Evolutionary conservation across 805 yeast genomes (phyloP).

Genomic region (Sugiyamaella boreocaroliniensis): DNA sequence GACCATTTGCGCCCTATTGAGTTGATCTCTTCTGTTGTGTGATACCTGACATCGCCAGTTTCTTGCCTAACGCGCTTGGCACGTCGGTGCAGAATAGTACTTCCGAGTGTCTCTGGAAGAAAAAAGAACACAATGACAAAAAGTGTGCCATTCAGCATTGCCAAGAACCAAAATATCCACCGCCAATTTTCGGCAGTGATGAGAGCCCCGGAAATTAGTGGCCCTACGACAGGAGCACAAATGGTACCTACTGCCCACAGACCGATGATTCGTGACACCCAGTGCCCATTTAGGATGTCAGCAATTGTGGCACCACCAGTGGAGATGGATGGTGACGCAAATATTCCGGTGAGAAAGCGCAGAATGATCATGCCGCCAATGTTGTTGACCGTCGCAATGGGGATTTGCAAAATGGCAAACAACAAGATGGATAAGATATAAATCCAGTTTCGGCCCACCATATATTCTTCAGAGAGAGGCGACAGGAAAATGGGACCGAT

Average conservation of each 20-base stretch:
- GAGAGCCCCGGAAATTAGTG: conserved; percentile 48
- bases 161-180: conserved; percentile 44
- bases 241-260: conserved; percentile 49
- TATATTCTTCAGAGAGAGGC: conserved; percentile 48
- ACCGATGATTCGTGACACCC: conserved; percentile 42
- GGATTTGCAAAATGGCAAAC: conserved; percentile 47
- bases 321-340: conserved; percentile 78
- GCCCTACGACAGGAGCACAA: conserved; percentile 50
- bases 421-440: conserved; percentile 42
- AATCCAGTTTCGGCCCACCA: conserved; percentile 46
- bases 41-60: conserved; percentile 43
- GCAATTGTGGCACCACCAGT: conserved; percentile 66
- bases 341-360: conserved; percentile 66
- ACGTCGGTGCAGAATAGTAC: conserved; percentile 42
- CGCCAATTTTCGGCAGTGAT: conserved; percentile 46
- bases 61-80: conserved; percentile 42
- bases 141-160: conserved; percentile 35
- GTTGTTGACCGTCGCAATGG: conserved; percentile 44
- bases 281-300: conserved; percentile 43
- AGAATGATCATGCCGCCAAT: conserved; percentile 45
- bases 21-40: conserved; percentile 34
- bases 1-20: background rate
- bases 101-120: conserved; percentile 47
- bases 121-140: conserved; percentile 25
- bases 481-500: conserved; percentile 49